Percentiles rank a stretch among this genome's conserved stretches.
phyloP scores from a whole-genome alignment of 495 filamentous ascomycete genomes.

The Hypoxylon cercidicola region DNA sequence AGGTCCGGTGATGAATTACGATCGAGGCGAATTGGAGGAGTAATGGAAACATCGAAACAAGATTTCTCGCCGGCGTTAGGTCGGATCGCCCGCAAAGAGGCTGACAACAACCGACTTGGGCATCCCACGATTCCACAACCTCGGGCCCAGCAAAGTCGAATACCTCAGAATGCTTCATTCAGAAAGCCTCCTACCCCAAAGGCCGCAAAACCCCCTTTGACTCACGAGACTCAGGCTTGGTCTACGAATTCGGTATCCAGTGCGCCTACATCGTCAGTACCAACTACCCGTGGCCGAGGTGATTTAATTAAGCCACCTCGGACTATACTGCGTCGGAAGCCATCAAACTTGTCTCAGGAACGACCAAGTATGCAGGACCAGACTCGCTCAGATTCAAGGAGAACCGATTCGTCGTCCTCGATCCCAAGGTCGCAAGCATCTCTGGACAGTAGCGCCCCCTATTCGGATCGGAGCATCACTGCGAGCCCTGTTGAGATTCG shows the following conservation, averaged over 20 bases:
- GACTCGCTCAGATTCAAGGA: conserved; percentile 48
- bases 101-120: conserved; percentile 39
- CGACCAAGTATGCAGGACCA: conserved; percentile 42
- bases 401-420: conserved; percentile 54
- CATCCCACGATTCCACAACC: conserved; percentile 46
- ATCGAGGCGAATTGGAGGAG: conserved; percentile 27
- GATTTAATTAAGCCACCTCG: conserved; percentile 46
- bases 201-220: conserved; percentile 37
- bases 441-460: conserved; percentile 37
- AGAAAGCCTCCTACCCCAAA: conserved; percentile 36
- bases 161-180: conserved; percentile 47
- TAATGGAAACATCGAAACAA: conserved; percentile 30
- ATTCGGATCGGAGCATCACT: conserved; percentile 52
- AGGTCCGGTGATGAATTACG: conserved; percentile 31
- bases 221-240: conserved; percentile 47
- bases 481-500: conserved; percentile 53
- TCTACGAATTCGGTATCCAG: conserved; percentile 32
- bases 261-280: conserved; percentile 31
- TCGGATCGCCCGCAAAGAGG: conserved; percentile 36
- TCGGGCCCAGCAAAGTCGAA: conserved; percentile 44
- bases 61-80: conserved; percentile 28
- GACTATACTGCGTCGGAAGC: conserved; percentile 59
- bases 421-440: conserved; percentile 48
- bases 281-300: conserved; percentile 12
- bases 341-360: conserved; percentile 56